Evolutionary conservation across 1,139 yeast species (phyloP), one percentile per base, ranked within the genome.

Genomic region (Saccharomyces uvarum): DNA sequence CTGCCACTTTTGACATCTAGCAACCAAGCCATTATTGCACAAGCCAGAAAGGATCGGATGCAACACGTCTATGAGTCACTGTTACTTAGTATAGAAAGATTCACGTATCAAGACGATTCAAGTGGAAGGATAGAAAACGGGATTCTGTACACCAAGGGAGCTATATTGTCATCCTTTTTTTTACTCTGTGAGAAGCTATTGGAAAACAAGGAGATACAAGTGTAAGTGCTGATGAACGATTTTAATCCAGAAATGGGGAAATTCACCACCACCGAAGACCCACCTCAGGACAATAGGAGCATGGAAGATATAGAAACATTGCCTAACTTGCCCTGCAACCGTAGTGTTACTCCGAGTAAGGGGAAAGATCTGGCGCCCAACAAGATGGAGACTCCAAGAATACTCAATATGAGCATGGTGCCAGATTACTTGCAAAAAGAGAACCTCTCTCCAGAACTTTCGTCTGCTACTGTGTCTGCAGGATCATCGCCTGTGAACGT

Each of bases 401-500:
- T 31, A 31, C 33, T 31, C 33, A 31, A 31, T 31, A 31, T 31
- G 33, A 31, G 3, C 33, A 31, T 31, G 33, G 33, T 13, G 2
- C 33, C 33, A 31, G 33, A 13, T 31, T 31, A 31, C 33, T 31
- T 31, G 33, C 33, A 31, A 31, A 29, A 31, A 3, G 33, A 31
- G 33, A 31, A 31, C 13, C 33, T 31, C 33, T 31, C 33, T 14
- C 33, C 33, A 31, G 33, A 31, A 31, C 33, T 31, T 31, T 31
- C 33, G 33, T 31, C 33, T 31, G 33, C 33, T 4, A 31, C 33
- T 31, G 33, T 31, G 48, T 64, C 65, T 52, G 63, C 66, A 50
- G 62, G 67, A 52, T 62, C 63, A 48, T 62, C 63, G 27, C 61
- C 62, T 41, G 61, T 64, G 16, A 31, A 31, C 33, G 33, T 31